These are phyloP conservation scores for Cichorium intybus DNA, from an alignment of 140 eudicot genomes.

Conservation along the genomic window DNA sequence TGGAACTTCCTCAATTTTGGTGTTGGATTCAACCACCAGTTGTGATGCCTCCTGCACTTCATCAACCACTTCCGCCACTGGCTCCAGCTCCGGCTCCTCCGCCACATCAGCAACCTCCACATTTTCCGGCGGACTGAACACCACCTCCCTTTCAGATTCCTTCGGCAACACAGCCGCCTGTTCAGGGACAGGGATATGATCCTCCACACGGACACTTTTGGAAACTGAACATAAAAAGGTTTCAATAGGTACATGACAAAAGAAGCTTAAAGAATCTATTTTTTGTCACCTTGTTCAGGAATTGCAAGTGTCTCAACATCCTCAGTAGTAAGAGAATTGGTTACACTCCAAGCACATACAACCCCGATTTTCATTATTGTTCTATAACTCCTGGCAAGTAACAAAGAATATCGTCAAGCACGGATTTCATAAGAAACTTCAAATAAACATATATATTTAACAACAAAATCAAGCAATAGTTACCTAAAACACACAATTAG, in stretches of 20 bases:
- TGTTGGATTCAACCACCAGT: constrained; percentile 41
- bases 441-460: too few relatives aligned
- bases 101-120: constrained; percentile 48
- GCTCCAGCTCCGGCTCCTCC: too few relatives aligned
- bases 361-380: too few relatives aligned
- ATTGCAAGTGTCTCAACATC: constrained; percentile 38
- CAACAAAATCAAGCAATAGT: too few relatives aligned
- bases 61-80: constrained; percentile 67
- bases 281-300: constrained; percentile 54
- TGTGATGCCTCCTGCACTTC: constrained; percentile 47
- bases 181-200: constrained; percentile 51
- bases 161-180: constrained; percentile 32
- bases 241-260: background rate
- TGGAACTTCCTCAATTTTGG: constrained; percentile 52
- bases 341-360: too few relatives aligned
- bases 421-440: too few relatives aligned
- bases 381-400: too few relatives aligned
- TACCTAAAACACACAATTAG: too few relatives aligned
- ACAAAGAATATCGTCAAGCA: too few relatives aligned
- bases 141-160: constrained; percentile 51
- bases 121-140: constrained; percentile 41
- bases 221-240: background rate
- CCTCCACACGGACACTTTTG: constrained; percentile 51
- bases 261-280: background rate
- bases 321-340: constrained; percentile 24